Conservation (phyloP, 148 eudicot genomes). For the Rhododendron griersonianum region DNA sequence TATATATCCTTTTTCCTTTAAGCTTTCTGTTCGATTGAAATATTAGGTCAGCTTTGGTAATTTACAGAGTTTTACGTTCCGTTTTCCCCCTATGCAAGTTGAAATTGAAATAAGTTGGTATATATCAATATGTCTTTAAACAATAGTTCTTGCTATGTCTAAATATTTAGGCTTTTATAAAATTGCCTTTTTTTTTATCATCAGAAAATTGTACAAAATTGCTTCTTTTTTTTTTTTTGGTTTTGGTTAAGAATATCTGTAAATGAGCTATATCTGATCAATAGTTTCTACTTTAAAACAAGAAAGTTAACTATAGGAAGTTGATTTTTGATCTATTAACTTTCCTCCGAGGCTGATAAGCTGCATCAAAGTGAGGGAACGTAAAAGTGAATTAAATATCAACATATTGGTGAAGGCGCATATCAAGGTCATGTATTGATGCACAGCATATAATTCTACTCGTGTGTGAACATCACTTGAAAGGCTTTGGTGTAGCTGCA, state of each 20-base stretch:
- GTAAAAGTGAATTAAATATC: neutral
- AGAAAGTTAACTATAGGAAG: neutral
- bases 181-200: neutral
- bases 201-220: neutral
- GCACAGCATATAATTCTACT: neutral
- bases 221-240: neutral
- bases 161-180: neutral
- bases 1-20: neutral
- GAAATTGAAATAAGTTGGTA: neutral
- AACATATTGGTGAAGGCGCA: neutral
- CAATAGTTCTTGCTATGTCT: neutral
- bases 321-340: neutral
- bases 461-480: neutral
- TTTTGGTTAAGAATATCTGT: neutral
- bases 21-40: neutral
- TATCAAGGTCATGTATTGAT: neutral
- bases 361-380: neutral
- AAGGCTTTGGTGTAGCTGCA: neutral
- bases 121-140: neutral
- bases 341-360: neutral
- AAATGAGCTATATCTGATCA: neutral
- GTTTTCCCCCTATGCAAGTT: neutral
- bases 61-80: neutral
- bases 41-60: neutral
- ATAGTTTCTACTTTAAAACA: neutral